Evolutionary conservation across 2,329 filamentous ascomycete species (phyloP).

Genomic region (Ascochyta clinopodiicola): DNA sequence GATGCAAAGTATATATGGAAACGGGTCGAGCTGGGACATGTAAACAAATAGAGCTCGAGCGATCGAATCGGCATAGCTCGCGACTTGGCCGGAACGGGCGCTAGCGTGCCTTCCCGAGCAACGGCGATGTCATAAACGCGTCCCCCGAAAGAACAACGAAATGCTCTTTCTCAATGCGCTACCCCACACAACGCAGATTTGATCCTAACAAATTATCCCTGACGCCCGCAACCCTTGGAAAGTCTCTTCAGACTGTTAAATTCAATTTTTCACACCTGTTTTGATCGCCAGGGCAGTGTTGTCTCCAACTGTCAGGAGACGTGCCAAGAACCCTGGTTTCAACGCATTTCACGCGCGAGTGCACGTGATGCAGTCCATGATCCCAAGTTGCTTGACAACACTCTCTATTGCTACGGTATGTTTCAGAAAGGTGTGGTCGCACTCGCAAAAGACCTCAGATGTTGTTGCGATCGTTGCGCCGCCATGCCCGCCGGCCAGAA

Average conservation of each 20-base stretch:
- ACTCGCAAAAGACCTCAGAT: constrained; percentile 23
- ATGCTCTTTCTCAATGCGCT: constrained; percentile 25
- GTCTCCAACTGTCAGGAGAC: constrained; percentile 4
- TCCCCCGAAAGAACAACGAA: constrained; percentile 20
- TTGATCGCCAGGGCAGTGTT: not conserved
- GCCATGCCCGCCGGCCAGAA: constrained; percentile 19
- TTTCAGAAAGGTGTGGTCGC: constrained; percentile 10
- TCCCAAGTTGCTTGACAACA: constrained; percentile 15
- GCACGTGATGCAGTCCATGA: constrained; percentile 10
- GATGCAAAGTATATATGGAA: constrained; percentile 35
- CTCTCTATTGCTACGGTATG: constrained; percentile 27
- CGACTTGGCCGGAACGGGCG: not conserved
- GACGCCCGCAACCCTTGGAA: not conserved
- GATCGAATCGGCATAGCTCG: constrained; percentile 9
- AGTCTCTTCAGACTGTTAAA: not conserved
- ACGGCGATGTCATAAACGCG: constrained; percentile 24
- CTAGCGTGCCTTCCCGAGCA: constrained; percentile 16
- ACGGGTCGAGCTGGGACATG: constrained; percentile 20
- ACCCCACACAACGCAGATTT: constrained; percentile 7
- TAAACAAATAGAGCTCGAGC: constrained; percentile 20
- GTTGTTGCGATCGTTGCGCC: constrained; percentile 25
- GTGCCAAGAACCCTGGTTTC: constrained; percentile 15
- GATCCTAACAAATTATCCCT: not conserved
- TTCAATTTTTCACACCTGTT: not conserved
- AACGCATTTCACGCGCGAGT: not conserved